phyloP scores from a whole-genome alignment of 305 asterid genomes.

The Rubia occidens region DNA sequence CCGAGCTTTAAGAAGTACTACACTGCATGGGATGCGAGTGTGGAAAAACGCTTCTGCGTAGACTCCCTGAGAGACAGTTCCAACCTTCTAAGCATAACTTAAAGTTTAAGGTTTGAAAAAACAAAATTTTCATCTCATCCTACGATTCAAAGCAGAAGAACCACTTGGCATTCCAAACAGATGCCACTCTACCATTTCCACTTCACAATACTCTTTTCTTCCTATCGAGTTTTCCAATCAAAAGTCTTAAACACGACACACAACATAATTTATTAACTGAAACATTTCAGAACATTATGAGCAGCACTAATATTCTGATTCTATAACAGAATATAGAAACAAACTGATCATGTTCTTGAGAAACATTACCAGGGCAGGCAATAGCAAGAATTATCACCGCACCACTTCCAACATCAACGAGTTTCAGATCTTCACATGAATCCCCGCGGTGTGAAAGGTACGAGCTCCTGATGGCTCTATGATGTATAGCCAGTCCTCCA shows the following conservation, averaged over 20 bases:
- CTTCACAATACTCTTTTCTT: not conserved
- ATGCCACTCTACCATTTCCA: not conserved
- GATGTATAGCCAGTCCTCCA: conserved; percentile 76
- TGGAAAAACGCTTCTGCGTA: conserved; percentile 11
- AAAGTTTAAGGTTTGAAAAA: not conserved
- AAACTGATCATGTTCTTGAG: not conserved
- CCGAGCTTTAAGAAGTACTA: not conserved
- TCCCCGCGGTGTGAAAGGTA: conserved; percentile 45
- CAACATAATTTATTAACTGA: not conserved
- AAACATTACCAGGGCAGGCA: conserved; percentile 61
- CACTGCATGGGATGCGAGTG: not conserved
- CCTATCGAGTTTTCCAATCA: not conserved
- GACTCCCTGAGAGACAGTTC: conserved; percentile 80
- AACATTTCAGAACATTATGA: not conserved
- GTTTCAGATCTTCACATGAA: conserved; percentile 49
- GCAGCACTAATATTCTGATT: not conserved
- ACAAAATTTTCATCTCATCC: not conserved
- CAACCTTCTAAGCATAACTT: conserved; percentile 44
- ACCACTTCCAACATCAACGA: conserved; percentile 89
- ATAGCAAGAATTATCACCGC: conserved; percentile 82
- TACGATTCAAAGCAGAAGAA: not conserved
- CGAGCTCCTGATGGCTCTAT: conserved; percentile 38
- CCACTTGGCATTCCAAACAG: not conserved
- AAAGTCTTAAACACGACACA: not conserved
- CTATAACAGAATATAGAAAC: not conserved